Percentiles rank a stretch among this genome's conserved stretches.
phyloP scores from a whole-genome alignment of 495 filamentous ascomycete genomes.

The Diplogelasinospora grovesii region DNA sequence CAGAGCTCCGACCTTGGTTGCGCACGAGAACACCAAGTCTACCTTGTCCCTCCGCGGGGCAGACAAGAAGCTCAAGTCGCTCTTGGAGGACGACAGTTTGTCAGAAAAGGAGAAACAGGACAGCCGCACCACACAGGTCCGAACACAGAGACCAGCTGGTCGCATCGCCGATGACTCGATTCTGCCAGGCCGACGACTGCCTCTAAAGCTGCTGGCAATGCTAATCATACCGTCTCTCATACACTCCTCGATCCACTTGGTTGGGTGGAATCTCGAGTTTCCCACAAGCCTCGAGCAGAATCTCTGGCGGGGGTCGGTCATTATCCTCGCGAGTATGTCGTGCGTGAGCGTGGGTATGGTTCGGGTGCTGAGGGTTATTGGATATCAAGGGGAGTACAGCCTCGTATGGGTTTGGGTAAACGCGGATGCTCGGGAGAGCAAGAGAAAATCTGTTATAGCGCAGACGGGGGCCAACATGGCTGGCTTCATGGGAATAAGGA shows the following conservation, averaged over 20 bases:
- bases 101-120: background rate
- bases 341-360: constrained; percentile 1
- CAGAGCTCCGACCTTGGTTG: background rate
- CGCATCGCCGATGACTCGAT: constrained; percentile 1
- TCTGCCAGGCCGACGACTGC: constrained; percentile 1
- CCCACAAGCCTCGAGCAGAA: background rate
- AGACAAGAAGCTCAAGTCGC: background rate
- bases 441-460: too few species aligned
- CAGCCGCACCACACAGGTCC: background rate
- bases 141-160: background rate
- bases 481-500: too few species aligned
- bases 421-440: background rate
- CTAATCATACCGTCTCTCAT: background rate
- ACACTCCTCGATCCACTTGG: constrained; percentile 3
- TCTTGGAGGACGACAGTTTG: background rate
- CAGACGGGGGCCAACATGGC: too few species aligned
- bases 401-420: constrained; percentile 15
- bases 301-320: background rate
- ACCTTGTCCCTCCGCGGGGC: too few species aligned
- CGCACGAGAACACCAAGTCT: background rate
- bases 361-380: background rate
- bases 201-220: background rate
- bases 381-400: constrained; percentile 3
- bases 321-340: constrained; percentile 3
- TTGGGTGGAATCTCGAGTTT: constrained; percentile 1